A percentile compares a stretch with the other conserved stretches of the same genome.
Conservation (phyloP, 768 basidiomycete species). For the Crepidotus variabilis region DNA sequence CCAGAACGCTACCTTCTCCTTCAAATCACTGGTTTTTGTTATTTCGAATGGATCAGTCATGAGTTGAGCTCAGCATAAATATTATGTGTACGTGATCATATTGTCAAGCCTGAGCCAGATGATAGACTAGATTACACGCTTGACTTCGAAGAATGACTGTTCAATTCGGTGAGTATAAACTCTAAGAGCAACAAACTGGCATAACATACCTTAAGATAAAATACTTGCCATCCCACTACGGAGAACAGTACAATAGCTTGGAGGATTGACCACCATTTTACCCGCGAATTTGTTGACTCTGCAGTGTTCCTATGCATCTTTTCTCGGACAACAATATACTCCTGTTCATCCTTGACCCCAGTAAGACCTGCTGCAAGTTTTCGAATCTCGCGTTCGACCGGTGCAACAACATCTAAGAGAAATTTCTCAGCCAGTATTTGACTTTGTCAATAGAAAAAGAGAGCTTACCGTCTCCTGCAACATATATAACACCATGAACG, state of each 20-base stretch:
- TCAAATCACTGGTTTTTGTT: too few relatives aligned
- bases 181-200: constrained; percentile 33
- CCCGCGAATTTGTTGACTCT: constrained; percentile 88
- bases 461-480: constrained; percentile 80
- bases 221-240: constrained; percentile 96
- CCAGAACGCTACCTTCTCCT: constrained; percentile 1
- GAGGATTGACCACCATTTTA: constrained; percentile 98
- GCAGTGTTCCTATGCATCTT: constrained; percentile 91
- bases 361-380: constrained; percentile 75
- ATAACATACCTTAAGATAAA: constrained; percentile 79
- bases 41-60: too few relatives aligned
- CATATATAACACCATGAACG: constrained; percentile 94
- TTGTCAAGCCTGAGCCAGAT: neutral
- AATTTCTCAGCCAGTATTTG: constrained; percentile 1
- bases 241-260: constrained; percentile 85
- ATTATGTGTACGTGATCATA: neutral
- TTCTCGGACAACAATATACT: constrained; percentile 96
- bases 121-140: constrained; percentile 24
- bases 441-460: neutral
- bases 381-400: constrained; percentile 95
- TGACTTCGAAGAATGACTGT: constrained; percentile 27
- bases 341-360: constrained; percentile 96
- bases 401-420: constrained; percentile 73
- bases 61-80: neutral
- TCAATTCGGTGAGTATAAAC: constrained; percentile 80